These are phyloP conservation scores for Penicillium desertorum DNA, from an alignment of 495 filamentous ascomycete species.

Conservation along the genomic window DNA sequence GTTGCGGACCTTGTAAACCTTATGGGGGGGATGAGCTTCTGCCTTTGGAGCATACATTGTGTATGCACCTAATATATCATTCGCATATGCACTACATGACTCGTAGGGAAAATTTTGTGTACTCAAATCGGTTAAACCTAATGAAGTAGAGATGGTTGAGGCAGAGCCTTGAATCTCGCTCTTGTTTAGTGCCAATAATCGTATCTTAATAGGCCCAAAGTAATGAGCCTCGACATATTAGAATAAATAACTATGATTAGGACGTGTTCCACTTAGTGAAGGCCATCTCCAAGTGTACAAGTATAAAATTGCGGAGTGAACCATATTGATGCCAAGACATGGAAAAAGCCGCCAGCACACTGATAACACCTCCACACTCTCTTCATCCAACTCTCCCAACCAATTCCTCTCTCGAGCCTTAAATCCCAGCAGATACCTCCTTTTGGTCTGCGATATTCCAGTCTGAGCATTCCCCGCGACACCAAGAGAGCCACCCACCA, in stretches of 20 bases:
- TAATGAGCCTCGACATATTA: background rate
- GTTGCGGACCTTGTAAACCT: background rate
- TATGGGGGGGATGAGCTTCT: background rate
- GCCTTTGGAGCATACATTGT: no score
- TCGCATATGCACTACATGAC: no score
- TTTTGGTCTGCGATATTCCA: background rate
- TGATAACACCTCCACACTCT: constrained; percentile 20
- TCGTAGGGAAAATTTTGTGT: no score
- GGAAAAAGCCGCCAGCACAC: constrained; percentile 29
- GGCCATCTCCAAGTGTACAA: background rate
- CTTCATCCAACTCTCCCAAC: constrained; percentile 4
- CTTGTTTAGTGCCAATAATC: background rate
- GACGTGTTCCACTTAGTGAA: background rate
- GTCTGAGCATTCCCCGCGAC: background rate
- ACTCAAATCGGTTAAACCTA: no score
- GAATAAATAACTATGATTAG: background rate
- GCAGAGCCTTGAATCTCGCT: background rate
- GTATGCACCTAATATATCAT: no score
- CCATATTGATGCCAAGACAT: constrained; percentile 29
- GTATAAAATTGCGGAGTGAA: background rate
- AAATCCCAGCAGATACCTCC: background rate
- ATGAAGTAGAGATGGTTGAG: background rate
- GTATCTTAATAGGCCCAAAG: background rate
- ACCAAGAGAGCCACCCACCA: constrained; percentile 1
- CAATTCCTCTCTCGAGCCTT: background rate